Conservation (phyloP, 2,329 filamentous ascomycete genomes). For the Fusarium sp. region DNA sequence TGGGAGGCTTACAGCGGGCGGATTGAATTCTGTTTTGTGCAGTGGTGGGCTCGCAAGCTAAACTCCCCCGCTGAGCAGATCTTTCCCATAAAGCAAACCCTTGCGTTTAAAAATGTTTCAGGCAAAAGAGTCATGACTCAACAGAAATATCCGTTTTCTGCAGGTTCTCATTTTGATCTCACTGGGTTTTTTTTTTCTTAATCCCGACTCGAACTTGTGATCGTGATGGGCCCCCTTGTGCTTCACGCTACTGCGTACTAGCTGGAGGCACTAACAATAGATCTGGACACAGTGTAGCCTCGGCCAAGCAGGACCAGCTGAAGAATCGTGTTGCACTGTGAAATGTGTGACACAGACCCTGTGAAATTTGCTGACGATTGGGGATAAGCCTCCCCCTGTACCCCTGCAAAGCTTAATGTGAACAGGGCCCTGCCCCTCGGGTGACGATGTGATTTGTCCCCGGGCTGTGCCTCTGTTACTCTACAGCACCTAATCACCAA, state of each 20-base stretch:
- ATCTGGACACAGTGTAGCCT: neutral
- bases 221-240: neutral
- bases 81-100: neutral
- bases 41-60: neutral
- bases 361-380: conserved; percentile 2
- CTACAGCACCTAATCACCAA: neutral
- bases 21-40: neutral
- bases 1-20: neutral
- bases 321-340: neutral
- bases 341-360: neutral
- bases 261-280: neutral
- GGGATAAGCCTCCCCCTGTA: neutral
- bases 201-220: neutral
- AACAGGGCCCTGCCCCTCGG: neutral
- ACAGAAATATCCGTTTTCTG: neutral
- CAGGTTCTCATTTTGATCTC: neutral
- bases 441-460: neutral
- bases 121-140: neutral
- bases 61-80: neutral
- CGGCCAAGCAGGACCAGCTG: neutral
- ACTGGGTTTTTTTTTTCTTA: neutral
- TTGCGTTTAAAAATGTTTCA: neutral
- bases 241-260: neutral
- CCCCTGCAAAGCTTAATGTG: conserved; percentile 1
- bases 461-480: neutral